Evolutionary conservation across 768 basidiomycete species (phyloP), one percentile per base, ranked within the genome.

Genomic region (Tricholoma sp.): DNA sequence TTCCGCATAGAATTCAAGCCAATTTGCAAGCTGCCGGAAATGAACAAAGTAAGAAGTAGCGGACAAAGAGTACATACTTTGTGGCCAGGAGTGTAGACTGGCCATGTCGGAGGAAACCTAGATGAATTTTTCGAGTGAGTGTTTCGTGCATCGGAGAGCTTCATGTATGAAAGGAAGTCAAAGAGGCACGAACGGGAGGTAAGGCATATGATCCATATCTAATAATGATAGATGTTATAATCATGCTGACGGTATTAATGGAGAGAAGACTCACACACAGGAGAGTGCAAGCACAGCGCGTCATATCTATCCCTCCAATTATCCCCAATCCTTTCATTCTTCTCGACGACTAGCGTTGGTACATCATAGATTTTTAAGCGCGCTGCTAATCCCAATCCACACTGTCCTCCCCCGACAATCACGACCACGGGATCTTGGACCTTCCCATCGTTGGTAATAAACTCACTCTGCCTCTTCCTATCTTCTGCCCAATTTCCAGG

Each of bases 1-100:
- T 9, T 81, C 74, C 1, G 82, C 84, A 63, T 86, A 88, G 55
- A 68, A 74, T 68, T 88, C 86, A 2, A 89, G 74, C 84, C 84
- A 88, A 57, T 83, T 80, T 0, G 85, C 86, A 13, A 88, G 68
- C 63, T n/a, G n/a, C n/a, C n/a, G n/a, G n/a, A n/a, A n/a, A n/a
- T n/a, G n/a, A n/a, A n/a, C n/a, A n/a, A n/a, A n/a, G n/a, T n/a
- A n/a, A n/a, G n/a, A n/a, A n/a, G n/a, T n/a, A n/a, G n/a, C n/a
- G n/a, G n/a, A n/a, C n/a, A n/a, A n/a, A n/a, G n/a, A n/a, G n/a
- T n/a, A n/a, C n/a, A n/a, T n/a, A n/a, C n/a, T n/a, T 11, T 4
- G 9, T 39, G 29, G 37, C 84, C 83, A 4, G 84, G 83, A 4
- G 76, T 73, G 49, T 74, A 85, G 4, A 81, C 77, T 0, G 82